Conservation (phyloP, 148 eudicot species). For the Fallopia convolvulus region DNA sequence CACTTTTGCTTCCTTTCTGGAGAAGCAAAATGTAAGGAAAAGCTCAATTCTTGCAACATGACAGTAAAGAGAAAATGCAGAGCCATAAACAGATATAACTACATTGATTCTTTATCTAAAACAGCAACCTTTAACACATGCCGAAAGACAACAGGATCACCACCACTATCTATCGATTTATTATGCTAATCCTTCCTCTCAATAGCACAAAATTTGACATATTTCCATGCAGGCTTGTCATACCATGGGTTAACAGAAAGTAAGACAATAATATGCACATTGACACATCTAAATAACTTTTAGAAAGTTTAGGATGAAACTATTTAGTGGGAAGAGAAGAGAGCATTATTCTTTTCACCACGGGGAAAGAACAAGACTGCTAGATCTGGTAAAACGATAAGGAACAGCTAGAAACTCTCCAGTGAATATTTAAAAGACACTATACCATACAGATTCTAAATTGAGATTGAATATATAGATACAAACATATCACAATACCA, state of each 20-base stretch:
- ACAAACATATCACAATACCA: neutral
- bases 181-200: neutral
- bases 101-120: neutral
- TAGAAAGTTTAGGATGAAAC: neutral
- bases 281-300: neutral
- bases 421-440: neutral
- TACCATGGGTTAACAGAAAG: neutral
- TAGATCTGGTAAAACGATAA: neutral
- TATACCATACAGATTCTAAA: neutral
- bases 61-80: neutral
- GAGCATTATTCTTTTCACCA: neutral
- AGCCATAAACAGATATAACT: neutral
- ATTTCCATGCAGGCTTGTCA: neutral
- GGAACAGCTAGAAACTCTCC: neutral
- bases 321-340: neutral
- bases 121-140: neutral
- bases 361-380: neutral
- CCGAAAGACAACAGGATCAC: neutral
- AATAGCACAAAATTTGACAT: neutral
- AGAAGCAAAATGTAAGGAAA: neutral
- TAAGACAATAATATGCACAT: neutral
- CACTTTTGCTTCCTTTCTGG: conserved; percentile 38
- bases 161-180: neutral
- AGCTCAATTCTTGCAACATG: neutral
- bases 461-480: neutral